Conservation (phyloP, 306 rosid species). For the Prosopis cineraria region DNA sequence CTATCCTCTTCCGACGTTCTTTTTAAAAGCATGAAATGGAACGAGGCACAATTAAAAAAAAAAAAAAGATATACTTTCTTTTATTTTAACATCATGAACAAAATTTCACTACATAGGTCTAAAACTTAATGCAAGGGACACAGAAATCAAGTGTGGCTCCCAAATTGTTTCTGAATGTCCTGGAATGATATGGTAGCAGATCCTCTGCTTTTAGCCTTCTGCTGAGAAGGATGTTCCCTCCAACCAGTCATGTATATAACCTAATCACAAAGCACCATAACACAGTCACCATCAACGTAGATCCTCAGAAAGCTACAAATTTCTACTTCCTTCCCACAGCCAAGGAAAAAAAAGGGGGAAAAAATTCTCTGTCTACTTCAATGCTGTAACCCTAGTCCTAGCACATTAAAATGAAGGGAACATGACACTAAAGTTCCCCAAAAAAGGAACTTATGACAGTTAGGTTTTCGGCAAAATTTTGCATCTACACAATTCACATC, state of each 20-base stretch:
- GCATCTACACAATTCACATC: too few relatives aligned
- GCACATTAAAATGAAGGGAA: not conserved
- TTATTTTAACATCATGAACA: not conserved
- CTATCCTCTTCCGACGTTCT: not conserved
- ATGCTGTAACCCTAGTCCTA: not conserved
- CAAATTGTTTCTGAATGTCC: slow-evolving; percentile 71
- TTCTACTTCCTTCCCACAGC: too few relatives aligned
- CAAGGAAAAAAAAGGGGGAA: too few relatives aligned
- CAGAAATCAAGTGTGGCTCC: slow-evolving; percentile 44
- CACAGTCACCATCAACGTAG: not conserved
- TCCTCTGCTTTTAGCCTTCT: slow-evolving; percentile 77
- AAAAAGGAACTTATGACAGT: too few relatives aligned
- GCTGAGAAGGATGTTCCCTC: slow-evolving; percentile 89
- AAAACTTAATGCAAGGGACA: not conserved
- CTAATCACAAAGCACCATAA: slow-evolving; percentile 44
- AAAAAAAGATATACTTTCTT: not conserved
- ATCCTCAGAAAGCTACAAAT: not conserved
- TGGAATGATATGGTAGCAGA: slow-evolving; percentile 83
- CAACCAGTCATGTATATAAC: slow-evolving; percentile 98
- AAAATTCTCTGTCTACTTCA: not conserved
- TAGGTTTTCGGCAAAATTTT: too few relatives aligned
- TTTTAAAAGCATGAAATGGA: not conserved
- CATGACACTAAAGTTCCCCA: too few relatives aligned
- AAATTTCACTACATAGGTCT: not conserved
- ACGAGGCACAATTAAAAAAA: not conserved